phyloP scores from a whole-genome alignment of 2,329 filamentous ascomycete species.

The Xylaria sp. region DNA sequence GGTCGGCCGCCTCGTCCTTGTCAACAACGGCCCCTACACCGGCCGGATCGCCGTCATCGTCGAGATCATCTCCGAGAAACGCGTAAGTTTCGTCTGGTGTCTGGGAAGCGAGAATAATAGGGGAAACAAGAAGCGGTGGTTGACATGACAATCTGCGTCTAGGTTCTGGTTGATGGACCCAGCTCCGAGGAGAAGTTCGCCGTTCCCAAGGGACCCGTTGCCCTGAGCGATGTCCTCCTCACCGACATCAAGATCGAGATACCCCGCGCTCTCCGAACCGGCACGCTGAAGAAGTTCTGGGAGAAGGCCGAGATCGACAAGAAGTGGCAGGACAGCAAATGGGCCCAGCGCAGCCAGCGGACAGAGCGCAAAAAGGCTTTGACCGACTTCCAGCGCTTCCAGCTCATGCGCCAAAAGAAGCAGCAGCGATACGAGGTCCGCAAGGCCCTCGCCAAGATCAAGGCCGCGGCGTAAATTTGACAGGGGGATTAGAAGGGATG shows the following conservation, averaged over 20 bases:
- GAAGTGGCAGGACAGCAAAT: constrained; percentile 92
- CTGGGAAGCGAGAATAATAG: constrained; percentile 24
- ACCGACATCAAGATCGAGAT: constrained; percentile 90
- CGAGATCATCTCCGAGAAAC: constrained; percentile 99
- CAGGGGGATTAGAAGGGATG: constrained; percentile 37
- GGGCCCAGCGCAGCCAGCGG: constrained; percentile 92
- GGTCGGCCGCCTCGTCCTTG: constrained; percentile 95
- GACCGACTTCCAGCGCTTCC: constrained; percentile 99
- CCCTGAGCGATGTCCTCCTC: constrained; percentile 85
- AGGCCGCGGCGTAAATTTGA: constrained; percentile 75
- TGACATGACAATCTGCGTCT: constrained; percentile 48
- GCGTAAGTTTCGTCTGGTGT: constrained; percentile 74
- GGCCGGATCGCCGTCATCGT: constrained; percentile 94
- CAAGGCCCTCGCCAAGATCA: constrained; percentile 95
- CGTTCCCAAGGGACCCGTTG: constrained; percentile 86
- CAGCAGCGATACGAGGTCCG: constrained; percentile 98
- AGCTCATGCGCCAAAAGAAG: constrained; percentile 99
- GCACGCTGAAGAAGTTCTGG: constrained; percentile 87
- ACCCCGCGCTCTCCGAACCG: constrained; percentile 84
- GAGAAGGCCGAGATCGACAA: constrained; percentile 89
- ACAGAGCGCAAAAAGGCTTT: constrained; percentile 87
- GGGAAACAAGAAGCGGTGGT: constrained; percentile 42
- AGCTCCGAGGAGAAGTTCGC: constrained; percentile 80
- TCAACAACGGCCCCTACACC: constrained; percentile 81
- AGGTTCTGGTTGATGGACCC: constrained; percentile 97